Conservation (phyloP, 164 flowering plant genomes). For the Pachysandra terminalis region DNA sequence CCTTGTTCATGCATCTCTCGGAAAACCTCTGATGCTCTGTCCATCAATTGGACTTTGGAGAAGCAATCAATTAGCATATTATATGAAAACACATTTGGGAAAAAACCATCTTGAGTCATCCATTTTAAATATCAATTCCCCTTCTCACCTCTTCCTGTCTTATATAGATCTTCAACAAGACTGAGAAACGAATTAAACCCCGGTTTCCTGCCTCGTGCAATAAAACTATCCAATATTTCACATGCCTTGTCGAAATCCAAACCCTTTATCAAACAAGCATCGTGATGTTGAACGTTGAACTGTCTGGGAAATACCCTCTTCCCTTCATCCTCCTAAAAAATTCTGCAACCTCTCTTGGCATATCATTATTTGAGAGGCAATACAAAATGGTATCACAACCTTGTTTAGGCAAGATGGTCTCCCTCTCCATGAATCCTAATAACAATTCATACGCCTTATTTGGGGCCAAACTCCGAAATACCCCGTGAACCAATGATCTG, state of each 20-base stretch:
- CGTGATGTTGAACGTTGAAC: constrained; percentile 44
- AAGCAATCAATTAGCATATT: constrained; percentile 81
- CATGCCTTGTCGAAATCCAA: constrained; percentile 50
- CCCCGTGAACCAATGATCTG: constrained; percentile 84
- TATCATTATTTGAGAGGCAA: constrained; percentile 52
- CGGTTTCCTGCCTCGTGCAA: constrained; percentile 44
- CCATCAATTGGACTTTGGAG: constrained; percentile 52
- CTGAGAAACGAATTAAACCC: constrained; percentile 49
- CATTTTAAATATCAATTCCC: constrained; percentile 45
- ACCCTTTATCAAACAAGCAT: constrained; percentile 59
- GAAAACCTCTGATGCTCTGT: constrained; percentile 47
- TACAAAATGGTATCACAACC: constrained; percentile 53
- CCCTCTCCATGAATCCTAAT: constrained; percentile 34
- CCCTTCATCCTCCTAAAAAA: constrained; percentile 38
- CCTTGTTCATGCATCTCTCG: constrained; percentile 49
- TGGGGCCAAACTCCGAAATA: constrained; percentile 50
- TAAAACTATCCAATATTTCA: constrained; percentile 44
- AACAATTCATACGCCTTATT: constrained; percentile 51
- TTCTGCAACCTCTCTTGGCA: constrained; percentile 54
- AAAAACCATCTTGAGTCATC: constrained; percentile 49
- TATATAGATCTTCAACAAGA: constrained; percentile 47
- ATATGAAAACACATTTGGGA: constrained; percentile 54
- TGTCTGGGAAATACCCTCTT: constrained; percentile 58
- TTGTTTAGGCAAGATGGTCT: constrained; percentile 33
- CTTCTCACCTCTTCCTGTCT: constrained; percentile 30